Percentiles rank a stretch among this genome's conserved stretches.
These are phyloP conservation scores for Lantana camara DNA, from an alignment of 257 asterid genomes.

Conservation along the genomic window DNA sequence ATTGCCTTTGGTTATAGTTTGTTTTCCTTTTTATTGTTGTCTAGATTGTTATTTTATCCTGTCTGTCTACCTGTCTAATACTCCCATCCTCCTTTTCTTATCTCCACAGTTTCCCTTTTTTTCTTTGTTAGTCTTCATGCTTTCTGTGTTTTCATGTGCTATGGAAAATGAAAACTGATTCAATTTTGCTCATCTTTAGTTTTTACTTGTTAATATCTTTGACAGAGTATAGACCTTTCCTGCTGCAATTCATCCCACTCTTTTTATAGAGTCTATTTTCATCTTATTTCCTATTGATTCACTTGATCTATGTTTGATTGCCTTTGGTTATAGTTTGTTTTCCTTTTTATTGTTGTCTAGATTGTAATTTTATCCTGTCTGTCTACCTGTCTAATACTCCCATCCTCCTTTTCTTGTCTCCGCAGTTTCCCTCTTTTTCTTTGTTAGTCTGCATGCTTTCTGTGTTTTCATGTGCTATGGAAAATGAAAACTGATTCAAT, in stretches of 20 bases:
- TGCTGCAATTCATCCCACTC: constrained; percentile 3
- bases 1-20: neutral
- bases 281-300: constrained; percentile 10
- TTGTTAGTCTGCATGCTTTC: neutral
- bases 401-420: neutral
- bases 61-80: neutral
- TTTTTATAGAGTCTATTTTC: neutral
- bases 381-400: neutral
- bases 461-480: constrained; percentile 1
- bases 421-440: neutral
- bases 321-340: constrained; percentile 2
- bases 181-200: constrained; percentile 14
- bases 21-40: constrained; percentile 1
- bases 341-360: neutral
- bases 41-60: neutral
- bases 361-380: neutral
- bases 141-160: constrained; percentile 7
- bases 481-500: constrained; percentile 3
- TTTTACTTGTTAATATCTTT: constrained; percentile 5
- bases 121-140: neutral
- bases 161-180: constrained; percentile 8
- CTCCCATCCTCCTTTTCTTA: neutral
- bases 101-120: neutral
- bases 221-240: neutral
- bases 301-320: constrained; percentile 8